A percentile compares a stretch with the other conserved stretches of the same genome.
phyloP scores from a whole-genome alignment of 2,329 filamentous ascomycete genomes.

The Alternaria sp. region DNA sequence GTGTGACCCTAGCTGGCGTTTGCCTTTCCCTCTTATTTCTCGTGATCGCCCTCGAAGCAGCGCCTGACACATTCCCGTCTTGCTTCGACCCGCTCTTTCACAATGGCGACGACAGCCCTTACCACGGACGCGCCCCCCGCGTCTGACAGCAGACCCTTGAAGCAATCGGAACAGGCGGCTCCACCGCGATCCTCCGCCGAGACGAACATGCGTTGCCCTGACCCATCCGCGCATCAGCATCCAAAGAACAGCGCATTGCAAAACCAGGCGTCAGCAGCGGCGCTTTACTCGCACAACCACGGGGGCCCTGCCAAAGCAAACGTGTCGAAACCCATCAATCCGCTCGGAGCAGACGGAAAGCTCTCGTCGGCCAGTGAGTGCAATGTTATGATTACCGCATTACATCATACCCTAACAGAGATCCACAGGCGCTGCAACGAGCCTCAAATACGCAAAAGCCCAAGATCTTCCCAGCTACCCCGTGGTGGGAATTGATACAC shows the following conservation, averaged over 20 bases:
- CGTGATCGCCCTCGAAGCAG: not conserved
- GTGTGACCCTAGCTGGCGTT: not conserved
- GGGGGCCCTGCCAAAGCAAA: constrained; percentile 31
- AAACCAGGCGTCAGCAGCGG: constrained; percentile 65
- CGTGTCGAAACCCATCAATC: constrained; percentile 28
- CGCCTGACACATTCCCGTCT: not conserved
- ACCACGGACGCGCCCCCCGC: constrained; percentile 29
- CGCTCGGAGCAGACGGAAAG: constrained; percentile 61
- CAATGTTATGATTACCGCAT: not conserved
- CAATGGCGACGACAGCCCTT: constrained; percentile 37
- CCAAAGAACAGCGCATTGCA: constrained; percentile 49
- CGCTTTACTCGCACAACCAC: constrained; percentile 61
- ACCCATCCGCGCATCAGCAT: constrained; percentile 51
- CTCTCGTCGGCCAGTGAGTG: constrained; percentile 63
- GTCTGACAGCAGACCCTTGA: constrained; percentile 27
- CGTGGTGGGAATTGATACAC: constrained; percentile 65
- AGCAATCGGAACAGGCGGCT: constrained; percentile 25
- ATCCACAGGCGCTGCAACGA: constrained; percentile 62
- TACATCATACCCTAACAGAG: constrained; percentile 8
- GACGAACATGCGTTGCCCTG: constrained; percentile 45
- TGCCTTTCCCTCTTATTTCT: not conserved
- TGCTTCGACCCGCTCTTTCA: not conserved
- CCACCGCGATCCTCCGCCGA: constrained; percentile 27
- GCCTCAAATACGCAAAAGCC: constrained; percentile 74
- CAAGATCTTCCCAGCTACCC: constrained; percentile 78